Evolutionary conservation across 169 alveolate species (phyloP), one percentile per base, ranked within the genome.

Genomic region (Condylostoma magnum): DNA sequence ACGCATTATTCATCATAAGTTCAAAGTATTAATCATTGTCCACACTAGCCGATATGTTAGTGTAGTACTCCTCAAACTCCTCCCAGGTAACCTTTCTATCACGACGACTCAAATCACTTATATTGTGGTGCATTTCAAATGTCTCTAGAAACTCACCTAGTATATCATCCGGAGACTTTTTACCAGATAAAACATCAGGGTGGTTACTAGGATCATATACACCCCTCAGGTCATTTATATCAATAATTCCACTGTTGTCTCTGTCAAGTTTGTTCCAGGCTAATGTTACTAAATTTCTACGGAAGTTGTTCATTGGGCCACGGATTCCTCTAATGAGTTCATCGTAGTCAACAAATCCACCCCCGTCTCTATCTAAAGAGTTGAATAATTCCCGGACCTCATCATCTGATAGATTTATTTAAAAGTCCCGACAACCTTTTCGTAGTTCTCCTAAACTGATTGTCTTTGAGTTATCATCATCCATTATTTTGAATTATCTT

Each of bases 101-200:
- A 47, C 79, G 83, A 43, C 76, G 50, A 20, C 57, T 38, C 31
- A 50, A 46, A 22, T 56, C 74, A 6, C 55, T 31, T n/a, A 54
- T 54, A 44, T 80, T 72, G 69, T 85, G 85, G 37, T 85, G 87
- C 5, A 53, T 12, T 56, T 84, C 93, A 54, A 90, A 86, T 34
- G 89, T 80, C 56, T 90, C 95, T 34, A 85, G 53, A 56, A 90
- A 90, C 69, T 90, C 95, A 48, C 82, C 83, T 33, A 86, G 79
- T 4, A 85, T 81, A 47, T 90, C 95, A 48, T 86, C 90, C 70
- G 80, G 91, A 27, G 90, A 78, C 65, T 78, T 86, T 77, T 87
- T 90, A 2, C 93, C 90, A 51, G 53, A 60, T 31, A 69, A 47
- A 15, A 84, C 93, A 76, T 90, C 94, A 20, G 95, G 95, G 56